Percentiles rank a stretch among this genome's conserved stretches.
phyloP scores from a whole-genome alignment of 345 rosid species.

The Salix caprea region DNA sequence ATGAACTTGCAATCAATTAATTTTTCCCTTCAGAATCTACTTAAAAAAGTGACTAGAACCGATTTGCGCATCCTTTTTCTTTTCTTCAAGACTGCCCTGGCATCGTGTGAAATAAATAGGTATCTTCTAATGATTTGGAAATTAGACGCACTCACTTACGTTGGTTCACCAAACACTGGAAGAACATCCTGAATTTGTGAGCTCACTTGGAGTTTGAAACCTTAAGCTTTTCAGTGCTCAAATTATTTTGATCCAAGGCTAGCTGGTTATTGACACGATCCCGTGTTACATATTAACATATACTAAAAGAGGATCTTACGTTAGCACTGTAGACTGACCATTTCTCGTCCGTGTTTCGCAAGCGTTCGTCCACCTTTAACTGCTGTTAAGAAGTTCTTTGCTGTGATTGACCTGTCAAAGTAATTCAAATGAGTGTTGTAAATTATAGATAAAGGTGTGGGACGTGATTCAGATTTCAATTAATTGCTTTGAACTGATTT shows the following conservation, averaged over 20 bases:
- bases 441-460: no score
- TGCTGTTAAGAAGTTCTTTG: no score
- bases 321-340: no score
- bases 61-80: not conserved
- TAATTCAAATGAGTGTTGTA: no score
- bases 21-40: not conserved
- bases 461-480: no score
- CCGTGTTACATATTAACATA: no score
- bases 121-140: not conserved
- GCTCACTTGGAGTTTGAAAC: not conserved
- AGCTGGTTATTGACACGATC: not conserved
- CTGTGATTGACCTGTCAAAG: no score
- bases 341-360: no score
- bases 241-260: not conserved
- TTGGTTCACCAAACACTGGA: not conserved
- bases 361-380: no score
- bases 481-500: no score
- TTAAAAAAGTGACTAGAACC: not conserved
- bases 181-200: not conserved
- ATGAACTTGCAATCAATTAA: conserved; percentile 7
- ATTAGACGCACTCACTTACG: not conserved
- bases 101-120: not conserved
- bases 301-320: no score
- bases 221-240: not conserved
- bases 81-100: not conserved